Evolutionary conservation across 2,329 filamentous ascomycete genomes (phyloP).

Genomic region (Pseudogymnoascus sp.): DNA sequence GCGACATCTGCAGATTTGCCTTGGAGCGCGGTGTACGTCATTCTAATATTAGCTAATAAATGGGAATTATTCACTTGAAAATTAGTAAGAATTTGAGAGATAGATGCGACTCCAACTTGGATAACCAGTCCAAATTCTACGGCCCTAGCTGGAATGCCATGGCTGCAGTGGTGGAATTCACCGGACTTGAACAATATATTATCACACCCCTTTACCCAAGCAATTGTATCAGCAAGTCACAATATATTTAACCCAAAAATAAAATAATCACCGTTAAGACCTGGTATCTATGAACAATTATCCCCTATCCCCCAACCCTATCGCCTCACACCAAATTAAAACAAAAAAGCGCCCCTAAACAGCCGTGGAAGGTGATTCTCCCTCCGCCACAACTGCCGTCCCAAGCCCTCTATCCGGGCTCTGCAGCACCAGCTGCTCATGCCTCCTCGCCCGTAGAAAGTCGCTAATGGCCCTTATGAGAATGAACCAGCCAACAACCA

Average conservation of each 20-base stretch:
- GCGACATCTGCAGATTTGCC: too few species aligned
- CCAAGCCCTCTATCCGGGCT: slow-evolving; percentile 83
- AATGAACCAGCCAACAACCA: slow-evolving; percentile 98
- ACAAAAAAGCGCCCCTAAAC: neutral
- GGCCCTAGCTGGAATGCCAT: too few species aligned
- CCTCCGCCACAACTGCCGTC: slow-evolving; percentile 78
- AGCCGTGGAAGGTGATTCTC: slow-evolving; percentile 46
- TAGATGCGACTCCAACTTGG: too few species aligned
- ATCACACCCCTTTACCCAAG: neutral
- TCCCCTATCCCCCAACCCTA: neutral
- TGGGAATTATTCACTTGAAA: too few species aligned
- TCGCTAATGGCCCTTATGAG: slow-evolving; percentile 89
- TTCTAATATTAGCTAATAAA: too few species aligned
- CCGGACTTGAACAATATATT: too few species aligned
- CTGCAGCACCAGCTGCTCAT: slow-evolving; percentile 88
- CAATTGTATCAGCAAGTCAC: neutral
- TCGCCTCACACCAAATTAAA: neutral
- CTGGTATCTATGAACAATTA: slow-evolving; percentile 3
- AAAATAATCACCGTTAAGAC: neutral
- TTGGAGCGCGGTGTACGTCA: too few species aligned
- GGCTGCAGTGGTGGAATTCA: too few species aligned
- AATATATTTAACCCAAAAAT: neutral
- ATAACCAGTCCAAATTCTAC: too few species aligned
- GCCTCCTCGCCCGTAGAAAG: slow-evolving; percentile 77
- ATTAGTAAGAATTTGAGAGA: too few species aligned